Evolutionary conservation across 129 eudicot species (phyloP).

Genomic region (Dittrichia graveolens): DNA sequence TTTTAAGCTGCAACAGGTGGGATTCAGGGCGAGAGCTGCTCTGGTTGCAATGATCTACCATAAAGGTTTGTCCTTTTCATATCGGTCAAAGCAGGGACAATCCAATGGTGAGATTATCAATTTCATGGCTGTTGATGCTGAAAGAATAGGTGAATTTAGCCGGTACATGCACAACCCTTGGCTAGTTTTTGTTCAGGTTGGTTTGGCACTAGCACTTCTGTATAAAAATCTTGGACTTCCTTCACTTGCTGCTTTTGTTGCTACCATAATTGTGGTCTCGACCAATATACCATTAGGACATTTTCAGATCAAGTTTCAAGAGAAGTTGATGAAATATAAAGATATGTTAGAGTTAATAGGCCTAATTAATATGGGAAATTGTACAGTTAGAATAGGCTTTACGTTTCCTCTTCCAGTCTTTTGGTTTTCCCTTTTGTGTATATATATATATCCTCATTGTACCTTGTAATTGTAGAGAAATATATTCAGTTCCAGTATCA

Average conservation of each 20-base stretch:
- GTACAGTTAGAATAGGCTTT: too few relatives aligned
- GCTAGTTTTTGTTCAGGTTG: conserved; percentile 67
- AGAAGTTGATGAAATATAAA: conserved; percentile 63
- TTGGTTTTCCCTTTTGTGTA: too few relatives aligned
- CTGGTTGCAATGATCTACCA: conserved; percentile 67
- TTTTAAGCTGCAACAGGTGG: conserved; percentile 63
- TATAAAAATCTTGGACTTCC: conserved; percentile 71
- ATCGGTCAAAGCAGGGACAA: conserved; percentile 59
- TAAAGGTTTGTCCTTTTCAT: conserved; percentile 68
- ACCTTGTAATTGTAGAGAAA: too few relatives aligned
- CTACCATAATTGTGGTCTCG: conserved; percentile 60
- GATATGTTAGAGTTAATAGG: too few relatives aligned
- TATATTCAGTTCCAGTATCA: too few relatives aligned
- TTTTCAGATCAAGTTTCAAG: conserved; percentile 62
- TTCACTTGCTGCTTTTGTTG: conserved; percentile 61
- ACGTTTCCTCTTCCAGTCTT: too few relatives aligned
- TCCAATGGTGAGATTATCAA: conserved; percentile 77
- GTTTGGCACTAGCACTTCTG: conserved; percentile 54
- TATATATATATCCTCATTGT: too few relatives aligned
- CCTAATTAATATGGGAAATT: too few relatives aligned
- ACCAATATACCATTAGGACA: conserved; percentile 64
- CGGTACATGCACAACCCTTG: conserved; percentile 78
- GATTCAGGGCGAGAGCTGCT: conserved; percentile 55
- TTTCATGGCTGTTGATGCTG: conserved; percentile 82
- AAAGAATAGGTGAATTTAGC: conserved; percentile 59